Evolutionary conservation across 169 alveolate genomes (phyloP).

Genomic region (Besnoitia besnoiti): DNA sequence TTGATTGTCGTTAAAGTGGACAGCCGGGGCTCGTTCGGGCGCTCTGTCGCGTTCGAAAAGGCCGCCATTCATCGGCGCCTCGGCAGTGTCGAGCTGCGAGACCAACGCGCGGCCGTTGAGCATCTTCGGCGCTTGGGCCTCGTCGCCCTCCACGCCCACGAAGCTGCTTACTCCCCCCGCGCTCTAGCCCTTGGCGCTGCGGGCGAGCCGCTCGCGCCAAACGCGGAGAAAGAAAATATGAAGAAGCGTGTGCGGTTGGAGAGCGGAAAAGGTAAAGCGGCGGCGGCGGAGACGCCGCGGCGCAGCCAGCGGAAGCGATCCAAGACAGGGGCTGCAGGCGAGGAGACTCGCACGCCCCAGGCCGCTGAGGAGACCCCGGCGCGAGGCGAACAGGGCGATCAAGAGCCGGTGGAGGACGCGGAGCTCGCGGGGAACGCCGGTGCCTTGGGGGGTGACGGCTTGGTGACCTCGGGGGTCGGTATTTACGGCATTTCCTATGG

Average conservation of each 20-base stretch:
- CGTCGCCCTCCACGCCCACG: background rate
- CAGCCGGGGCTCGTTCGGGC: conserved; percentile 39
- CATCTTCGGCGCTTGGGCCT: background rate
- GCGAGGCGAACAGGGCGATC: background rate
- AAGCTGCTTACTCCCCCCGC: background rate
- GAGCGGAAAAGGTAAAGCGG: background rate
- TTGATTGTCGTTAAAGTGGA: conserved; percentile 57
- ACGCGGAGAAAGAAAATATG: background rate
- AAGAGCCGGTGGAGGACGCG: background rate
- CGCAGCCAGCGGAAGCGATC: conserved; percentile 42
- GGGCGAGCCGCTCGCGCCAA: too few species aligned
- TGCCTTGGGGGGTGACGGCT: background rate
- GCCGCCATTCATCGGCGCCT: conserved; percentile 12
- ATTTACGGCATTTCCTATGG: conserved; percentile 61
- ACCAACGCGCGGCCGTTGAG: background rate
- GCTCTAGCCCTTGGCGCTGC: background rate
- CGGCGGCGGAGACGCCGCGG: background rate
- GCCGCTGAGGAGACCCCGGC: background rate
- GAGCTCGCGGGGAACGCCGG: background rate
- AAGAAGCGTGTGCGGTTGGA: background rate
- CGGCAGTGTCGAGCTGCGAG: conserved; percentile 23
- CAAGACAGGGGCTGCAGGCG: background rate
- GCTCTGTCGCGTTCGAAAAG: conserved; percentile 53
- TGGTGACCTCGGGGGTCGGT: conserved; percentile 47
- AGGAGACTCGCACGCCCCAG: background rate